Conservation (phyloP, 768 basidiomycete genomes). For the Kwoniella bestiolae region DNA sequence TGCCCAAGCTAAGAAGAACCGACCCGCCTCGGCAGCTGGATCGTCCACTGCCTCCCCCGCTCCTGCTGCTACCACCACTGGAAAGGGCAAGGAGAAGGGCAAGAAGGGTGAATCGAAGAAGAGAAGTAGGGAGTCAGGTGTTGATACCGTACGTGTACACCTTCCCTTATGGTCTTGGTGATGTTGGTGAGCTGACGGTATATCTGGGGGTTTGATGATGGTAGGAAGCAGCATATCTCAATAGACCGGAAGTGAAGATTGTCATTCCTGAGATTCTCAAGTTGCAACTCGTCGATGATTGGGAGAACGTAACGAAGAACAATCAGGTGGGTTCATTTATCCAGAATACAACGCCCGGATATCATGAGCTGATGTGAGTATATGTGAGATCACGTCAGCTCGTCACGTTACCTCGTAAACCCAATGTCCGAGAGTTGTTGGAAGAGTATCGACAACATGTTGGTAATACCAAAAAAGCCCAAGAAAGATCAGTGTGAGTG, state of each 20-base stretch:
- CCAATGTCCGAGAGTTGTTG: conserved; percentile 76
- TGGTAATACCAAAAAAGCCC: conserved; percentile 41
- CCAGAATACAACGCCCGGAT: no score
- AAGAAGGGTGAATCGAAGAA: conserved; percentile 64
- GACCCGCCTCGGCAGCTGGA: conserved; percentile 55
- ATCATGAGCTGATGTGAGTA: not conserved
- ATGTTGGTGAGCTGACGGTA: not conserved
- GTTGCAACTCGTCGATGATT: conserved; percentile 88
- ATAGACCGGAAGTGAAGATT: conserved; percentile 87
- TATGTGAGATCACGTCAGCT: conserved; percentile 62
- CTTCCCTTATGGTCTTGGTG: not conserved
- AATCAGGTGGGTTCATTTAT: conserved; percentile 78
- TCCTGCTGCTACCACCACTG: conserved; percentile 12
- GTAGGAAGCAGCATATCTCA: conserved; percentile 73
- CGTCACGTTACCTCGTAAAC: conserved; percentile 77
- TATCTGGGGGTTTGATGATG: not conserved
- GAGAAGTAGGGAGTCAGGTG: conserved; percentile 61
- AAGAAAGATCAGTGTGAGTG: conserved; percentile 49
- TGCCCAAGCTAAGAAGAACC: conserved; percentile 58
- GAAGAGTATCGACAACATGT: conserved; percentile 72
- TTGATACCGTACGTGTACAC: conserved; percentile 50
- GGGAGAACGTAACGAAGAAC: conserved; percentile 96
- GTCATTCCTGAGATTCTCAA: conserved; percentile 88
- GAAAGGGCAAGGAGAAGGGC: conserved; percentile 51
- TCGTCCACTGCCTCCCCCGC: conserved; percentile 28